These are phyloP conservation scores for Dissophora ornata DNA, from an alignment of 192 early-diverging fungal species.

Conservation along the genomic window DNA sequence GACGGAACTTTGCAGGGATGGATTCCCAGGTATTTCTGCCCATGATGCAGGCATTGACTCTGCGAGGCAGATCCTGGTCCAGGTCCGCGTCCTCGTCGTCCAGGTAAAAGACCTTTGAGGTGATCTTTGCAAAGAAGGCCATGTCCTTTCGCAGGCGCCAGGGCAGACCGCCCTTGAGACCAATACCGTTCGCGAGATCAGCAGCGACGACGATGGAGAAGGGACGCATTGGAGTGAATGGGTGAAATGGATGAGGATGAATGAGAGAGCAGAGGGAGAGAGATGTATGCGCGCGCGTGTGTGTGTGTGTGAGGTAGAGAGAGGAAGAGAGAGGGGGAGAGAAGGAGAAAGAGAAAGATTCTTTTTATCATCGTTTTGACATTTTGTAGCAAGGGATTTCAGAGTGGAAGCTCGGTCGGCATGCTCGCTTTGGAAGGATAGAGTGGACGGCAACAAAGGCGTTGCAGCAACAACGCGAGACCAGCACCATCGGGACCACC, in stretches of 20 bases:
- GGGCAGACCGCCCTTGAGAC: conserved; percentile 74
- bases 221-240: conserved; percentile 14
- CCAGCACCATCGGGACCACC: too few relatives aligned
- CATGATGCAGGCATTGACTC: conserved; percentile 91
- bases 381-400: too few relatives aligned
- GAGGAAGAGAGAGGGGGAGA: too few relatives aligned
- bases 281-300: neutral
- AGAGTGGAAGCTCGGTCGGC: too few relatives aligned
- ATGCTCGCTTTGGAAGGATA: too few relatives aligned
- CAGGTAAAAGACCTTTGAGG: conserved; percentile 53
- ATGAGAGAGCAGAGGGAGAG: neutral
- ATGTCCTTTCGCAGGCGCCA: conserved; percentile 92
- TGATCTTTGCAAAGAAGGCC: conserved; percentile 81
- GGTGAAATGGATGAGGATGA: neutral
- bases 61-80: too few relatives aligned
- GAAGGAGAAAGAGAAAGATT: too few relatives aligned
- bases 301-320: neutral
- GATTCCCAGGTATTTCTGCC: conserved; percentile 94
- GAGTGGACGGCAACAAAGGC: too few relatives aligned
- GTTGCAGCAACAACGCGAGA: too few relatives aligned
- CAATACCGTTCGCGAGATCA: conserved; percentile 82
- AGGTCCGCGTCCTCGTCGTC: too few relatives aligned
- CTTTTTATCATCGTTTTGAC: too few relatives aligned
- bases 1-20: conserved; percentile 84
- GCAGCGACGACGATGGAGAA: conserved; percentile 84